Evolutionary conservation across 176 grass and related monocot species (phyloP).

Genomic region (Bolboschoenus planiculmis): DNA sequence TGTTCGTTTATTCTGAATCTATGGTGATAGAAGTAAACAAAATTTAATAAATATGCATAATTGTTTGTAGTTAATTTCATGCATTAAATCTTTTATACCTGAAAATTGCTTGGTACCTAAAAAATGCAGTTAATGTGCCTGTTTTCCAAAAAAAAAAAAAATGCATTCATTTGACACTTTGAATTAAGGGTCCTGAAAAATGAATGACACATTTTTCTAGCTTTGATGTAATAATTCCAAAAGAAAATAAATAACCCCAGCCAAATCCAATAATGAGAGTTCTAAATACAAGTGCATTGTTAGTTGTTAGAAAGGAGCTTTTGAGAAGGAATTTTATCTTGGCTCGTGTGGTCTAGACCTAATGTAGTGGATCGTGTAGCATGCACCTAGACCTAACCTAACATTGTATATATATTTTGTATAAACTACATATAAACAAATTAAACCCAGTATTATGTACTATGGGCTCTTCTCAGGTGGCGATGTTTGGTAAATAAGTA

Average conservation of each 20-base stretch:
- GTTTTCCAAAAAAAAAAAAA: neutral
- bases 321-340: neutral
- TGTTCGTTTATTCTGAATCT: neutral
- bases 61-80: neutral
- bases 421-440: neutral
- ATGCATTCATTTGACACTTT: no score
- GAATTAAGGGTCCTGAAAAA: neutral
- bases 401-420: neutral
- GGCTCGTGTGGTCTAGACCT: neutral
- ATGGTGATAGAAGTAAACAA: neutral
- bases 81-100: neutral
- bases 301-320: constrained; percentile 16
- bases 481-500: constrained; percentile 26
- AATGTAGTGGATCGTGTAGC: neutral
- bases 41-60: neutral
- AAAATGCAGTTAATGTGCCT: neutral
- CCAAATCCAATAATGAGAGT: neutral
- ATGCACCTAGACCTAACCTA: neutral
- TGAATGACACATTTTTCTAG: neutral
- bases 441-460: neutral
- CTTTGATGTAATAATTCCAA: no score
- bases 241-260: no score
- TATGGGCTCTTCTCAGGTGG: constrained; percentile 3
- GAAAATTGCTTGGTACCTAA: neutral
- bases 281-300: neutral